Evolutionary conservation across 2,329 filamentous ascomycete genomes (phyloP).

Genomic region (Curvularia spicifera): DNA sequence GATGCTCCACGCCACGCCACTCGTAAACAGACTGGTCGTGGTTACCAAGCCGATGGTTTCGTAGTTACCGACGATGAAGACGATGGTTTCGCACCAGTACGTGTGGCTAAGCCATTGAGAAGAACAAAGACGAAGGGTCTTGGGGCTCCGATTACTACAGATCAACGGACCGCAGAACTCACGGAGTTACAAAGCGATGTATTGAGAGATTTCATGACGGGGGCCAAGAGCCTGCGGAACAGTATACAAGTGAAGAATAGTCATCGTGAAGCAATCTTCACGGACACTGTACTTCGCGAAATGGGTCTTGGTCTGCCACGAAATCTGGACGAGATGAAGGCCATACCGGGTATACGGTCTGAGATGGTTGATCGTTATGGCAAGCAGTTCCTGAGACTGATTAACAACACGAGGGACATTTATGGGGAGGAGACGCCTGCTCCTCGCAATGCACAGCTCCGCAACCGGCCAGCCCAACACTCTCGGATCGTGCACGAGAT

Average conservation of each 20-base stretch:
- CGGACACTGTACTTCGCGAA: slow-evolving; percentile 70
- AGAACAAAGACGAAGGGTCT: slow-evolving; percentile 50
- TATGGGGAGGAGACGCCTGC: slow-evolving; percentile 28
- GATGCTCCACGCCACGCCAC: slow-evolving; percentile 29
- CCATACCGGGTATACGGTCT: slow-evolving; percentile 67
- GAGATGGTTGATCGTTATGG: slow-evolving; percentile 70
- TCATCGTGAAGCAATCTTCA: slow-evolving; percentile 67
- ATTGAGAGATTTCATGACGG: slow-evolving; percentile 68
- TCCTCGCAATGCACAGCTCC: slow-evolving; percentile 20
- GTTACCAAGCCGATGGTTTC: slow-evolving; percentile 47
- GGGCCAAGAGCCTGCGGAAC: slow-evolving; percentile 67
- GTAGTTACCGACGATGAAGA: slow-evolving; percentile 45
- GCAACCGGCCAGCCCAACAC: slow-evolving; percentile 24
- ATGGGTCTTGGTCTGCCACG: slow-evolving; percentile 76
- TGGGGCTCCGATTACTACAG: slow-evolving; percentile 65
- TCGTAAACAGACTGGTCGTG: slow-evolving; percentile 36
- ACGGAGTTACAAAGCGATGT: slow-evolving; percentile 67
- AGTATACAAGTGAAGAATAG: slow-evolving; percentile 65
- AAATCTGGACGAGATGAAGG: slow-evolving; percentile 65
- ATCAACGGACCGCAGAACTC: slow-evolving; percentile 61
- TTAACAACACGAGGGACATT: slow-evolving; percentile 50
- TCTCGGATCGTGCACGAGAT: slow-evolving; percentile 33
- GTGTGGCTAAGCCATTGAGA: slow-evolving; percentile 44
- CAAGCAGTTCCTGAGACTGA: slow-evolving; percentile 64
- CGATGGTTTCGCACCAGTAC: slow-evolving; percentile 57